Percentiles rank a stretch among this genome's conserved stretches.
These are phyloP conservation scores for Patellifolia procumbens DNA, from an alignment of 179 eudicot species.

Conservation along the genomic window DNA sequence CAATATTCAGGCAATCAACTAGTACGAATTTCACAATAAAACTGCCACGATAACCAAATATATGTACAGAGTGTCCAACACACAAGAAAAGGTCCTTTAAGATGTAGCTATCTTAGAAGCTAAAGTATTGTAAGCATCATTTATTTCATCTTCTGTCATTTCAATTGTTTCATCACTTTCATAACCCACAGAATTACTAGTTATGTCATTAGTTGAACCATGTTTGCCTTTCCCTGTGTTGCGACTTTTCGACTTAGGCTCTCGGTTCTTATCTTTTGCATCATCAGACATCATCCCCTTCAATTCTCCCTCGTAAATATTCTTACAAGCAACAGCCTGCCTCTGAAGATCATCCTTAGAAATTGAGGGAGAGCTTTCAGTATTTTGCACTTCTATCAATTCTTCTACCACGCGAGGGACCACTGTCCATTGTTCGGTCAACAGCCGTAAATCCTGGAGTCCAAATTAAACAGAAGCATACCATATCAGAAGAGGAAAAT, in stretches of 20 bases:
- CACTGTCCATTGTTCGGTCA: conserved; percentile 74
- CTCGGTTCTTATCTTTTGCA: conserved; percentile 21
- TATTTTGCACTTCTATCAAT: conserved; percentile 51
- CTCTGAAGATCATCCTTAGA: conserved; percentile 56
- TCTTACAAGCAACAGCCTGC: conserved; percentile 65
- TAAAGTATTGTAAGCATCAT: conserved; percentile 60
- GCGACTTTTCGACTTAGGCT: conserved; percentile 28
- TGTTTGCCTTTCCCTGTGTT: conserved; percentile 31
- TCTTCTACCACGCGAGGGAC: conserved; percentile 80
- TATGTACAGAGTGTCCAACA: not conserved
- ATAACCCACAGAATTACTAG: conserved; percentile 34
- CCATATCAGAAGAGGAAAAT: not conserved
- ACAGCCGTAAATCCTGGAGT: conserved; percentile 49
- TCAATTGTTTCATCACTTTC: conserved; percentile 88
- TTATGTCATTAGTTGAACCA: conserved; percentile 6
- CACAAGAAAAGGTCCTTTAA: not conserved
- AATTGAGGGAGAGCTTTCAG: conserved; percentile 22
- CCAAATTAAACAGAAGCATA: conserved; percentile 1
- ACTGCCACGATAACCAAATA: not conserved
- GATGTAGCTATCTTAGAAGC: conserved; percentile 31
- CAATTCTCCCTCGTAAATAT: conserved; percentile 62
- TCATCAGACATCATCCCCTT: conserved; percentile 27
- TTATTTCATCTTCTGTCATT: conserved; percentile 91
- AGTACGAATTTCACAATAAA: not conserved
- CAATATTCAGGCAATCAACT: too few relatives aligned